phyloP scores from a whole-genome alignment of 495 filamentous ascomycete species.

The Trichocladium uniseriatum region DNA sequence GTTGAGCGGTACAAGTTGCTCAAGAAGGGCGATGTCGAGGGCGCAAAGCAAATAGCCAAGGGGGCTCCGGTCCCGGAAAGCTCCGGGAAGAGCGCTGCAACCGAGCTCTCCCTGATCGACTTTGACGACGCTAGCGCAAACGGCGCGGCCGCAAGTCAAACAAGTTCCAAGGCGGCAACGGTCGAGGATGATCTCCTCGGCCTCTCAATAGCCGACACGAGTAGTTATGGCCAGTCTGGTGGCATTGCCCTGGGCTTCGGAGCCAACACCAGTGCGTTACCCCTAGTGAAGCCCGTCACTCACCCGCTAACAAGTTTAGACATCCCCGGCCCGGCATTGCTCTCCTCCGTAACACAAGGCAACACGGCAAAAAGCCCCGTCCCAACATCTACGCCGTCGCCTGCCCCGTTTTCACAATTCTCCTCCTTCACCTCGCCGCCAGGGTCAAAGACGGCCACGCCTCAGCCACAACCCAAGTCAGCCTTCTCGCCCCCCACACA shows the following conservation, averaged over 20 bases:
- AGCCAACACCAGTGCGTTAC: slow-evolving; percentile 49
- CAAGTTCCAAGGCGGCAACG: slow-evolving; percentile 4
- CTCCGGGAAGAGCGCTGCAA: slow-evolving; percentile 63
- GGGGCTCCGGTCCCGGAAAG: slow-evolving; percentile 67
- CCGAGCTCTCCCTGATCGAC: slow-evolving; percentile 89
- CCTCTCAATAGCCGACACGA: slow-evolving; percentile 40
- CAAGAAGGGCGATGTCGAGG: slow-evolving; percentile 88
- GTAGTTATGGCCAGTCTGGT: slow-evolving; percentile 57
- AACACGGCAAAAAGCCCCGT: slow-evolving; percentile 41
- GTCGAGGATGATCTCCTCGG: slow-evolving; percentile 48
- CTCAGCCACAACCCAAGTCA: slow-evolving; percentile 36
- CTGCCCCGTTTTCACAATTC: slow-evolving; percentile 52
- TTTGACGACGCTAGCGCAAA: slow-evolving; percentile 63
- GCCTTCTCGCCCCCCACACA: slow-evolving; percentile 33
- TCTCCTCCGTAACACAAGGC: slow-evolving; percentile 54
- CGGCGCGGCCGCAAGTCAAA: slow-evolving; percentile 28
- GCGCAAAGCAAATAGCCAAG: slow-evolving; percentile 71
- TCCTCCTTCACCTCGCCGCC: slow-evolving; percentile 41
- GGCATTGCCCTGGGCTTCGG: slow-evolving; percentile 81
- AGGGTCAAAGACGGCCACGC: slow-evolving; percentile 36
- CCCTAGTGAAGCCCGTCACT: background rate
- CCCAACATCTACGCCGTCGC: slow-evolving; percentile 31
- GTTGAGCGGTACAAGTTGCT: slow-evolving; percentile 89
- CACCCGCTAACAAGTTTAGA: slow-evolving; percentile 27
- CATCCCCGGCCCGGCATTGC: slow-evolving; percentile 53